A percentile compares a stretch with the other conserved stretches of the same genome.
Evolutionary conservation across 805 yeast species (phyloP).

Genomic region (Kurtzmaniella fragi): DNA sequence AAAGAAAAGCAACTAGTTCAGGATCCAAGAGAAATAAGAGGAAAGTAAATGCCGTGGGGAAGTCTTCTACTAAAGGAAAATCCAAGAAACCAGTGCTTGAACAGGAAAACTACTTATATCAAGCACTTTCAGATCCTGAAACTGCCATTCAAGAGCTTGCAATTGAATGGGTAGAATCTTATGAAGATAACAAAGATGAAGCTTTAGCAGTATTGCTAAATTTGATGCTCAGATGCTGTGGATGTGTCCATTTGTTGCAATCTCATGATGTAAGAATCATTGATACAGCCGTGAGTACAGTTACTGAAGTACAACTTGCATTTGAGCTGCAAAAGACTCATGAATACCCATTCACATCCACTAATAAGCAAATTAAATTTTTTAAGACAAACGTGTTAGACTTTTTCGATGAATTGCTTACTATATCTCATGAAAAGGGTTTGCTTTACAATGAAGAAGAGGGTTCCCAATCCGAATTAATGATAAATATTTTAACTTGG

Average conservation of each 20-base stretch:
- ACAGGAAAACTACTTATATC: conserved; percentile 25
- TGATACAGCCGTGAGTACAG: conserved; percentile 68
- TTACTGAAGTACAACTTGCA: conserved; percentile 62
- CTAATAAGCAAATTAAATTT: conserved; percentile 40
- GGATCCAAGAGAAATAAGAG: conserved; percentile 1
- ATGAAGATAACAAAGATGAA: conserved; percentile 27
- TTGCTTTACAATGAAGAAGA: conserved; percentile 37
- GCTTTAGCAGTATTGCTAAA: conserved; percentile 65
- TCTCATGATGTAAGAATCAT: conserved; percentile 70
- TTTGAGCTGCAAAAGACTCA: conserved; percentile 59
- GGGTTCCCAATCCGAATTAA: conserved; percentile 28
- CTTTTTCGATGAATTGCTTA: conserved; percentile 51
- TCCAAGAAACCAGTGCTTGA: background rate
- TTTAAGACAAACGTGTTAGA: conserved; percentile 51
- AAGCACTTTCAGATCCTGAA: conserved; percentile 26
- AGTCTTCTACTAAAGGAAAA: no score
- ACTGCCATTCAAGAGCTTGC: conserved; percentile 29
- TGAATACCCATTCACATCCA: conserved; percentile 64
- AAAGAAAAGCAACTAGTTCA: no score
- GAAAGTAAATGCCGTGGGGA: background rate
- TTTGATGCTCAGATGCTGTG: conserved; percentile 63
- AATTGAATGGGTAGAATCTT: conserved; percentile 34
- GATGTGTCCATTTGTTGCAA: conserved; percentile 61
- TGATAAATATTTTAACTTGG: conserved; percentile 68
- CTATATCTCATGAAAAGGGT: conserved; percentile 58